Base-by-base conservation (phyloP, 1,139 yeast genomes). In the Diutina rugosa region DNA sequence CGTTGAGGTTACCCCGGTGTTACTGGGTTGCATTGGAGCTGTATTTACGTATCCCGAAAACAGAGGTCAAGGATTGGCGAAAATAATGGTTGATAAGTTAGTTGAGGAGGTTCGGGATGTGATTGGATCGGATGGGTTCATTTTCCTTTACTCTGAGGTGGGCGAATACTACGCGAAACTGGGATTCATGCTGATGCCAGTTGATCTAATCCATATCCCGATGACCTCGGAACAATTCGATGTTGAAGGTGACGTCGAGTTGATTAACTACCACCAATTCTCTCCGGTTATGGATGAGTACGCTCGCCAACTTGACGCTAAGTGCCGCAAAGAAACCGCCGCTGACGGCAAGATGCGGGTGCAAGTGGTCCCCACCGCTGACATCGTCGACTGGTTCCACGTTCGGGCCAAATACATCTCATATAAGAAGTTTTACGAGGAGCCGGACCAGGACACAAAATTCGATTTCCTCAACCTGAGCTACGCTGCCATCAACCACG, bases 11-110 rank as follows among this genome's bases (percentile, higher is more conserved):
- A 56, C 30, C 61, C 56, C 64, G 3, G 70, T 80, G 8, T 64
- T 75, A n/a, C 69, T 78, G 58, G 80, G 80, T 3, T 79, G 86
- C 59, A 72, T 85, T 57, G 89, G 69, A 26, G 71, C 68, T 0
- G 90, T 86, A 0, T 86, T 72, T 66, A 85, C 91, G 0, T 75
- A 80, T 41, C 73, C 75, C 8, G 72, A 76, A 56, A 68, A 76
- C 63, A 76, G 95, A 58, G 84, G 85, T 28, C 77, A 79, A 61
- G 90, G 93, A 1, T 82, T 81, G 62, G 91, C 89, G 1, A 70
- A 70, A 32, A 64, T 72, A 46, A 80, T 87, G 89, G 74, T 87
- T 55, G 82, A 80, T 60, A 68, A 72, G 56, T 61, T 79, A 51
- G 70, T 71, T 44, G 68, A 69, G n/a, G 65, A 64, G 55, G 56